A percentile compares a stretch with the other conserved stretches of the same genome.
These are phyloP conservation scores for Blastomyces parvus DNA, from an alignment of 2,329 filamentous ascomycete genomes.

Conservation along the genomic window DNA sequence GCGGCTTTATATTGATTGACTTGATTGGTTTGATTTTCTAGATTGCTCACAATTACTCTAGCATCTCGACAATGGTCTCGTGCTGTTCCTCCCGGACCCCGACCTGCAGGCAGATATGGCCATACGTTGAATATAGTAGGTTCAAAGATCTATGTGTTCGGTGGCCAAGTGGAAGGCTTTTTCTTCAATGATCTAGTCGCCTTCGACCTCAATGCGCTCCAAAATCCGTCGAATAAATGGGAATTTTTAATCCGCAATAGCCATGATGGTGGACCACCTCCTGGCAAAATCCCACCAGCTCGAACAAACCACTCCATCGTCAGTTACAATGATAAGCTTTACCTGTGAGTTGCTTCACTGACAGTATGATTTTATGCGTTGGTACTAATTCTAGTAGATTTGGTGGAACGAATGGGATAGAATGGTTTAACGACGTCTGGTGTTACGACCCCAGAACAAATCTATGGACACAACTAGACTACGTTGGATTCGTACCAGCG, in stretches of 20 bases:
- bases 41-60: constrained; percentile 36
- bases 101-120: constrained; percentile 85
- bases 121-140: constrained; percentile 94
- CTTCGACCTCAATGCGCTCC: constrained; percentile 90
- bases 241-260: constrained; percentile 77
- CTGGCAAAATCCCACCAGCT: constrained; percentile 67
- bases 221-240: constrained; percentile 86
- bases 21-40: neutral
- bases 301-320: constrained; percentile 92
- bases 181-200: constrained; percentile 97
- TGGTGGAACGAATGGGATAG: constrained; percentile 87
- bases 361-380: neutral
- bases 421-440: constrained; percentile 99
- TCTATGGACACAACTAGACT: constrained; percentile 79
- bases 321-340: constrained; percentile 86
- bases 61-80: constrained; percentile 97
- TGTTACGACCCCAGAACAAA: constrained; percentile 79
- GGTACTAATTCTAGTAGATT: constrained; percentile 51
- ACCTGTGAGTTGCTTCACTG: constrained; percentile 54
- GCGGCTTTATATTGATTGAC: neutral
- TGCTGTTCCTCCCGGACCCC: constrained; percentile 73
- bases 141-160: constrained; percentile 95
- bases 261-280: constrained; percentile 46
- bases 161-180: constrained; percentile 90
- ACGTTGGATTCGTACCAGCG: constrained; percentile 93